Evolutionary conservation across 2,329 filamentous ascomycete genomes (phyloP).

Genomic region (Verticillium zaregamsianum): DNA sequence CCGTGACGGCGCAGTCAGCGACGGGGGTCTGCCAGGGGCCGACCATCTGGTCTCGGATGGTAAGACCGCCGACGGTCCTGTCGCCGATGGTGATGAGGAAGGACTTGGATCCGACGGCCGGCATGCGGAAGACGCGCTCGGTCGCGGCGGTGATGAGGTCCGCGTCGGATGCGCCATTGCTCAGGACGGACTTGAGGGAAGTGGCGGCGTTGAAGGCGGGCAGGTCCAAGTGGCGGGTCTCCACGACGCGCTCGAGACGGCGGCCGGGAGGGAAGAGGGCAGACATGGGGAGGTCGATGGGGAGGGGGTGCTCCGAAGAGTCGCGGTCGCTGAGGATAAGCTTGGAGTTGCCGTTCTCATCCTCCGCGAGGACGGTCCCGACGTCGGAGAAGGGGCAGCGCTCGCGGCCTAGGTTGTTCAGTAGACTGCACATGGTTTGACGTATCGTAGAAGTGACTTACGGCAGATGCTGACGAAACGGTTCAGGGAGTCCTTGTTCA

Average conservation of each 20-base stretch:
- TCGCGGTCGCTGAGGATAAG: slow-evolving; percentile 81
- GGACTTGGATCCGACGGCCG: slow-evolving; percentile 91
- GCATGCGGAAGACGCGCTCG: slow-evolving; percentile 76
- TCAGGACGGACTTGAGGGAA: slow-evolving; percentile 63
- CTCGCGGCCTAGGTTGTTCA: slow-evolving; percentile 59
- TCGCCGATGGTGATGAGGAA: slow-evolving; percentile 98
- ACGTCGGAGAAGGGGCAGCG: slow-evolving; percentile 91
- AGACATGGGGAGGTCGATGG: slow-evolving; percentile 86
- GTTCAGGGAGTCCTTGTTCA: slow-evolving; percentile 77
- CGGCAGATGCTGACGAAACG: slow-evolving; percentile 64
- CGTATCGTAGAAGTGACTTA: slow-evolving; percentile 24
- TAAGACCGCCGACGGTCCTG: slow-evolving; percentile 84
- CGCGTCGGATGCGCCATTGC: slow-evolving; percentile 45
- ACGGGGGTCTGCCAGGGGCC: slow-evolving; percentile 95
- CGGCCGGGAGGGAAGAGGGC: slow-evolving; percentile 84
- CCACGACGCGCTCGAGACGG: slow-evolving; percentile 72
- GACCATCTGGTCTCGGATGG: slow-evolving; percentile 89
- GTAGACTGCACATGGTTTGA: background rate
- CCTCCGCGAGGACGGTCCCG: slow-evolving; percentile 64
- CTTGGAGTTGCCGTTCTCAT: slow-evolving; percentile 60
- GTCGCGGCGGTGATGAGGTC: slow-evolving; percentile 62
- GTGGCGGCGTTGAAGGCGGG: slow-evolving; percentile 65
- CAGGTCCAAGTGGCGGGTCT: slow-evolving; percentile 63
- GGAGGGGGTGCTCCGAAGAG: slow-evolving; percentile 66
- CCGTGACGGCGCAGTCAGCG: slow-evolving; percentile 88